These are phyloP conservation scores for Cucumis hystrix DNA, from an alignment of 306 rosid species.

Conservation along the genomic window DNA sequence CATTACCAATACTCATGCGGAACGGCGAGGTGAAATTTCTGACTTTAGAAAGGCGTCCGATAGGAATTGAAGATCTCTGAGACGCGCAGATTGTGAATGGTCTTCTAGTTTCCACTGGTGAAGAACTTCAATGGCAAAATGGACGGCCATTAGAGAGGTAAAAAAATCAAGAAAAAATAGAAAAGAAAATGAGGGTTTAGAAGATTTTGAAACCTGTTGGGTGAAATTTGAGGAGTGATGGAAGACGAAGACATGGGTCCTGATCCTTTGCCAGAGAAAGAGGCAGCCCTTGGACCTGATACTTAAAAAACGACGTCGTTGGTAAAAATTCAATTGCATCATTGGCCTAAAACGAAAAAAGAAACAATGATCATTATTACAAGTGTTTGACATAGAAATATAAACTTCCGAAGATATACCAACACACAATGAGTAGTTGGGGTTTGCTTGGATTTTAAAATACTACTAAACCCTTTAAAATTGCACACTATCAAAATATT, in stretches of 20 bases:
- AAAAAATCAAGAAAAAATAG: neutral
- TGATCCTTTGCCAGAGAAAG: neutral
- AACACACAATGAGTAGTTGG: slow-evolving; percentile 12
- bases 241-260: neutral
- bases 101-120: slow-evolving; percentile 17
- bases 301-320: neutral
- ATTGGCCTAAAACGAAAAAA: neutral
- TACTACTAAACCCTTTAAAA: neutral
- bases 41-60: slow-evolving; percentile 6
- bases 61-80: slow-evolving; percentile 22
- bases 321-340: neutral
- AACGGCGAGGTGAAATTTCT: slow-evolving; percentile 13
- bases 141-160: neutral
- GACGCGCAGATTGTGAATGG: slow-evolving; percentile 13
- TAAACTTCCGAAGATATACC: neutral
- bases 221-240: slow-evolving; percentile 12
- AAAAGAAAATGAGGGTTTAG: neutral
- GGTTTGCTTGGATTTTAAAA: slow-evolving; percentile 29
- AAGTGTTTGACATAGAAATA: neutral
- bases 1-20: slow-evolving; percentile 25
- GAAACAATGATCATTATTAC: neutral
- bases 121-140: slow-evolving; percentile 18
- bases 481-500: neutral
- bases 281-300: neutral
- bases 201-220: slow-evolving; percentile 19